phyloP scores from a whole-genome alignment of 2,329 filamentous ascomycete genomes.

The Apiospora hydei region DNA sequence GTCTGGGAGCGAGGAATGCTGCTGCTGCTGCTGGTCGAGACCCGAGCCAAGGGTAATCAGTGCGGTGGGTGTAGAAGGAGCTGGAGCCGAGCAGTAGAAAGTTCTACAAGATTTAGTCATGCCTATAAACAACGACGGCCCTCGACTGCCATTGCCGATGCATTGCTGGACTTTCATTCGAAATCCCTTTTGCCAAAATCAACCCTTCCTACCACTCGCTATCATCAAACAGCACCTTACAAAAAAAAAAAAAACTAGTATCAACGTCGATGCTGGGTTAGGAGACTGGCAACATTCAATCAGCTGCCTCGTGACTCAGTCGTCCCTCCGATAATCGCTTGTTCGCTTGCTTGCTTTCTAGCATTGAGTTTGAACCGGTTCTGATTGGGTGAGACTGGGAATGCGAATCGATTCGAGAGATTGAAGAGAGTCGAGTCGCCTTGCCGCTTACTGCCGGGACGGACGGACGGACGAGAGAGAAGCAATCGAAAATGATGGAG shows the following conservation, averaged over 20 bases:
- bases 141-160: conserved; percentile 27
- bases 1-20: background rate
- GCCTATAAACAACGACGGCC: conserved; percentile 43
- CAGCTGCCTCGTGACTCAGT: conserved; percentile 22
- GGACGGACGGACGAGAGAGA: background rate
- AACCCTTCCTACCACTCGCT: conserved; percentile 5
- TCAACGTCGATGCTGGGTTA: background rate
- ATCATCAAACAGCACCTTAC: background rate
- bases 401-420: background rate
- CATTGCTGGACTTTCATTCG: conserved; percentile 38
- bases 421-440: conserved; percentile 1
- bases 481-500: conserved; percentile 24
- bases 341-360: conserved; percentile 23
- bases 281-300: background rate
- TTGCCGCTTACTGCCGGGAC: conserved; percentile 14
- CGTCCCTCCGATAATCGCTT: conserved; percentile 25
- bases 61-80: conserved; percentile 21
- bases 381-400: conserved; percentile 22
- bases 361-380: conserved; percentile 12
- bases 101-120: conserved; percentile 42
- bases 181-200: background rate
- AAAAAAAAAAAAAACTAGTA: background rate
- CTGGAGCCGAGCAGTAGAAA: conserved; percentile 36
- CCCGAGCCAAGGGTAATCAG: background rate
- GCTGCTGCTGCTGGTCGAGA: conserved; percentile 23